These are phyloP conservation scores for Elsinoe batatas DNA, from an alignment of 2,329 filamentous ascomycete genomes.

Conservation along the genomic window DNA sequence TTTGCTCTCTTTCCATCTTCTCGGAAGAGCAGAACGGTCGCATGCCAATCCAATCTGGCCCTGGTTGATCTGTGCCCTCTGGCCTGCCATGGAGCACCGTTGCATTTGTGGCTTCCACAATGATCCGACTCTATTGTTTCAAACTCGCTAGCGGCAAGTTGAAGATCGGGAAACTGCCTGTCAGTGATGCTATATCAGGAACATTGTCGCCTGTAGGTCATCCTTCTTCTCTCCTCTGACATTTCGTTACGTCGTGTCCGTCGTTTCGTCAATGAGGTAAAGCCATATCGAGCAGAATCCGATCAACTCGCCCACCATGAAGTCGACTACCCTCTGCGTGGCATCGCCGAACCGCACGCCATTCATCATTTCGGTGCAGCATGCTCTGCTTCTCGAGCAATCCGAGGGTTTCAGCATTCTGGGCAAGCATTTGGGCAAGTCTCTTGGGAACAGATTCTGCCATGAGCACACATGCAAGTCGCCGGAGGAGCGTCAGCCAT, in stretches of 20 bases:
- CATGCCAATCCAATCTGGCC: slow-evolving; percentile 9
- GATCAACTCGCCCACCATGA: slow-evolving; percentile 2
- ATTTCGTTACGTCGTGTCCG: slow-evolving; percentile 1
- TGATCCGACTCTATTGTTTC: slow-evolving; percentile 12
- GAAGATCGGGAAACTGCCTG: background rate
- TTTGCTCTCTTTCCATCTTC: background rate
- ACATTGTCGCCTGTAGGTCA: background rate
- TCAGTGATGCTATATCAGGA: slow-evolving; percentile 9
- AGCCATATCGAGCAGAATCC: background rate
- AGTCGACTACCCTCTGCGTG: slow-evolving; percentile 11
- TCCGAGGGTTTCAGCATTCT: slow-evolving; percentile 37
- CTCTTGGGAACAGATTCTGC: slow-evolving; percentile 36
- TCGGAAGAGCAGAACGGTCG: slow-evolving; percentile 4
- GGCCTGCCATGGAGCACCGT: background rate
- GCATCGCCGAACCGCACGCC: slow-evolving; percentile 27
- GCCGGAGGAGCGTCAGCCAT: slow-evolving; percentile 28
- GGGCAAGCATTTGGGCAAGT: slow-evolving; percentile 32
- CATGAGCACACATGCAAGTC: slow-evolving; percentile 29
- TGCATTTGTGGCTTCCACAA: slow-evolving; percentile 4
- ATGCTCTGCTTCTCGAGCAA: slow-evolving; percentile 30
- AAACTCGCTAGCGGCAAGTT: slow-evolving; percentile 10
- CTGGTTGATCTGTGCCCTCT: background rate
- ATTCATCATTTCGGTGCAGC: slow-evolving; percentile 34
- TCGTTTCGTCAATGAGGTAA: background rate
- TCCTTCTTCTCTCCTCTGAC: background rate